Evolutionary conservation across 495 filamentous ascomycete species (phyloP).

Genomic region (Aspergillus saccharolyticus): DNA sequence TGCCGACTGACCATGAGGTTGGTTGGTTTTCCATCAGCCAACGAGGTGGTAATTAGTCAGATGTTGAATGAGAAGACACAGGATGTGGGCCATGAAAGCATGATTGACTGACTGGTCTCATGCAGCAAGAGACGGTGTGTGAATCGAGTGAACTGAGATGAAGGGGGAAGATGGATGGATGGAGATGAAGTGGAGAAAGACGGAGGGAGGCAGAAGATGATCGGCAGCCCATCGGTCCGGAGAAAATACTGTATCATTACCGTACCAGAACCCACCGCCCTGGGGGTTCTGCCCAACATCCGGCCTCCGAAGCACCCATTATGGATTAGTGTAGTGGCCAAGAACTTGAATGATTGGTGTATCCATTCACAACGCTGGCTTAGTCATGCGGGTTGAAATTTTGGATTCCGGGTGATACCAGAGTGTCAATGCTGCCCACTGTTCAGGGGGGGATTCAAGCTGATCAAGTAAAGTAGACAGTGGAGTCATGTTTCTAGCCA

Average conservation of each 20-base stretch:
- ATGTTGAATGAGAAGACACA: no score
- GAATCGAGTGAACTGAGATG: neutral
- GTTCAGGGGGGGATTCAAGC: neutral
- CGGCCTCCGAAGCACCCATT: conserved; percentile 9
- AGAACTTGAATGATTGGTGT: neutral
- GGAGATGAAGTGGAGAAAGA: neutral
- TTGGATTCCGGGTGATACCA: no score
- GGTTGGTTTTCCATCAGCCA: no score
- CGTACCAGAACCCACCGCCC: neutral
- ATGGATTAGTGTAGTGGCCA: neutral
- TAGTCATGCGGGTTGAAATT: neutral
- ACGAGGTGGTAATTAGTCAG: no score
- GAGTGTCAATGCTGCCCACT: no score
- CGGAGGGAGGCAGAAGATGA: neutral
- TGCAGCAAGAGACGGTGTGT: no score
- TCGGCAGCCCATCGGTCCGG: neutral
- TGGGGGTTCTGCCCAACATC: conserved; percentile 2
- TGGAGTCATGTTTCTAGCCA: neutral
- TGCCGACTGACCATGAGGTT: no score
- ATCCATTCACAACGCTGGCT: neutral
- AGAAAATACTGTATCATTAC: neutral
- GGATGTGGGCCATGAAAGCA: no score
- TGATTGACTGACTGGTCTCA: neutral
- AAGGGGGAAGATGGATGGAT: neutral
- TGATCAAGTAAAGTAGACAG: neutral